Percentiles rank a stretch among this genome's conserved stretches.
Evolutionary conservation across 192 early-diverging fungal species (phyloP).

Genomic region (Rhizophagus clarus): DNA sequence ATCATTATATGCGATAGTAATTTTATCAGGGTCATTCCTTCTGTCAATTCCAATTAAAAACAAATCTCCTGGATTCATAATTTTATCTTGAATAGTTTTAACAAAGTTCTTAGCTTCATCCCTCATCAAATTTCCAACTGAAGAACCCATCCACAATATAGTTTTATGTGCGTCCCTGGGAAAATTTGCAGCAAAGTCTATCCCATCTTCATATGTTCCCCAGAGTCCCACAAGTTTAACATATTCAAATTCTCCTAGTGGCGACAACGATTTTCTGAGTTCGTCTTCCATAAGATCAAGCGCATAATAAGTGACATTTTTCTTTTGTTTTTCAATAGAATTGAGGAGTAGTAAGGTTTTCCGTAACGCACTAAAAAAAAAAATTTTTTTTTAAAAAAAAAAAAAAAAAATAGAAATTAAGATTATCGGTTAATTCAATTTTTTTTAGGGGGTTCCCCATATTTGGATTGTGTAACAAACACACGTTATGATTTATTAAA

Average conservation of each 20-base stretch:
- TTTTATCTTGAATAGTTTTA: constrained; percentile 50
- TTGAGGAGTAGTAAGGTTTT: constrained; percentile 90
- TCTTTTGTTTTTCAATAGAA: constrained; percentile 64
- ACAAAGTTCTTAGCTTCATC: constrained; percentile 72
- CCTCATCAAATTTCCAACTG: constrained; percentile 78
- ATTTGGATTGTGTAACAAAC: no score
- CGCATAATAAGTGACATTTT: constrained; percentile 81
- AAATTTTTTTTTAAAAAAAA: neutral
- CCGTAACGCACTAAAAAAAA: constrained; percentile 66
- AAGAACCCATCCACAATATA: constrained; percentile 88
- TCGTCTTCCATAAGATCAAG: constrained; percentile 86
- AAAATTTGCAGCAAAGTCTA: constrained; percentile 62
- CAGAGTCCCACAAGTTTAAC: constrained; percentile 77
- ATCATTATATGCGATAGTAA: constrained; percentile 87
- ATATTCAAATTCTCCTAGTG: constrained; percentile 66
- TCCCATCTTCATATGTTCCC: constrained; percentile 88
- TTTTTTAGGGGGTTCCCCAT: neutral
- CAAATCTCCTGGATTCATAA: constrained; percentile 69
- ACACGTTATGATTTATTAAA: no score
- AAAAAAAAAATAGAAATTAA: neutral
- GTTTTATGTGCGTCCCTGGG: constrained; percentile 62
- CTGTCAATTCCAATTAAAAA: constrained; percentile 87
- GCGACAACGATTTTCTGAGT: constrained; percentile 68
- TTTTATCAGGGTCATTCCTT: constrained; percentile 68
- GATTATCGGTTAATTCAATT: neutral